phyloP scores from a whole-genome alignment of 345 rosid genomes.

The Trapa incisa region DNA sequence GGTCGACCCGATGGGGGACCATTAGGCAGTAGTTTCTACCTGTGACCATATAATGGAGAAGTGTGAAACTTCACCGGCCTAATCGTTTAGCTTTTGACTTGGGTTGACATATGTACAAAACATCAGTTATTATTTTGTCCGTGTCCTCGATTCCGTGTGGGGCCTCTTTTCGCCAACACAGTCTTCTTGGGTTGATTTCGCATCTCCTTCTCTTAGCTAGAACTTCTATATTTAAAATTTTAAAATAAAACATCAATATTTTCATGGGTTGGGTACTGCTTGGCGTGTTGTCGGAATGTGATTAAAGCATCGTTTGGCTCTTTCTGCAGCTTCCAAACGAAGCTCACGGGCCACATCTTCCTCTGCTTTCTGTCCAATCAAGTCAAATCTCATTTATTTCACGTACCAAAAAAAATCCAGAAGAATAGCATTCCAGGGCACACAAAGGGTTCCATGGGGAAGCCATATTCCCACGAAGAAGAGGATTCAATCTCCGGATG shows the following conservation, averaged over 20 bases:
- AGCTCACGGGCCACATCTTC: slow-evolving; percentile 8
- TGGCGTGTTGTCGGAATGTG: neutral
- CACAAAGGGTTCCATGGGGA: too few species aligned
- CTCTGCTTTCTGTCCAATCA: neutral
- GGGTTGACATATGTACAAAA: slow-evolving; percentile 3
- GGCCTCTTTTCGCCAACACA: too few species aligned
- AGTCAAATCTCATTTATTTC: neutral
- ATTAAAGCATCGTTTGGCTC: slow-evolving; percentile 1
- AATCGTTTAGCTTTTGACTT: neutral
- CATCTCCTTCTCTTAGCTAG: neutral
- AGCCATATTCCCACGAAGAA: too few species aligned
- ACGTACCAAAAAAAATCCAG: neutral
- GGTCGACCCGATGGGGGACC: neutral
- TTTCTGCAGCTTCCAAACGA: neutral
- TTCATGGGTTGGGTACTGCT: neutral
- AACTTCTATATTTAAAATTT: too few species aligned
- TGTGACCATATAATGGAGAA: neutral
- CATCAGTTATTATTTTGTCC: neutral
- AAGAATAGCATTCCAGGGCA: neutral
- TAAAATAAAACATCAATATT: too few species aligned
- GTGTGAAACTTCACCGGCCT: neutral
- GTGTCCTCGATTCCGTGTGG: neutral
- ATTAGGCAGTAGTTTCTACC: neutral
- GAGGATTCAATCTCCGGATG: too few species aligned
- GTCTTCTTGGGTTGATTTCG: too few species aligned